phyloP scores from a whole-genome alignment of 2,329 filamentous ascomycete species.

The Acrodontium crateriforme region DNA sequence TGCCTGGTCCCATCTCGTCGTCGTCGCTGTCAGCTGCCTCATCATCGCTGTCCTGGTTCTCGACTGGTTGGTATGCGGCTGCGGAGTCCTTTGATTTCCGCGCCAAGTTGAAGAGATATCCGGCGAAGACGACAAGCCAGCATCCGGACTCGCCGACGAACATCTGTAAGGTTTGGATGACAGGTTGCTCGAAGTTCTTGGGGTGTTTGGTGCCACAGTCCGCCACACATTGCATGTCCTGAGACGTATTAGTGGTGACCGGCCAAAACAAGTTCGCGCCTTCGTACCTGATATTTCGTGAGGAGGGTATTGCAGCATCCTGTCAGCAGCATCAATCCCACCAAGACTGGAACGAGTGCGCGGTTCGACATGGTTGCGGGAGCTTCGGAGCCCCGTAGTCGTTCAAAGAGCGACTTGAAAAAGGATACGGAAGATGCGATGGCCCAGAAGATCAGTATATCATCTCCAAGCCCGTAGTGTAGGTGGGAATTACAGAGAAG shows the following conservation, averaged over 20 bases:
- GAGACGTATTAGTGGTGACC: constrained; percentile 7
- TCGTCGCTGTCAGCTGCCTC: constrained; percentile 21
- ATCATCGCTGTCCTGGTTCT: constrained; percentile 24
- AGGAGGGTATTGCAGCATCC: constrained; percentile 94
- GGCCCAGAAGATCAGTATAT: not conserved
- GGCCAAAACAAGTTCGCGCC: not conserved
- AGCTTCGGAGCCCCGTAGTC: no score
- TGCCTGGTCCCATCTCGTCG: constrained; percentile 32
- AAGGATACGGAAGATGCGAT: not conserved
- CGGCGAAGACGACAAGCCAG: constrained; percentile 73
- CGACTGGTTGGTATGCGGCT: constrained; percentile 17
- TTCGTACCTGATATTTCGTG: constrained; percentile 79
- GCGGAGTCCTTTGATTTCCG: constrained; percentile 10
- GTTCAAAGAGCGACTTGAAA: not conserved
- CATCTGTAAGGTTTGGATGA: constrained; percentile 94
- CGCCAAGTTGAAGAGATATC: constrained; percentile 45
- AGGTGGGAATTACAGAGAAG: no score
- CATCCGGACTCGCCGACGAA: constrained; percentile 93
- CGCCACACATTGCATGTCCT: constrained; percentile 94
- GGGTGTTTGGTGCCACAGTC: constrained; percentile 66
- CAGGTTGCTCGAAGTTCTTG: constrained; percentile 77
- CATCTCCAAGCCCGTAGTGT: not conserved
- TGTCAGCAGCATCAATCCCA: constrained; percentile 92
- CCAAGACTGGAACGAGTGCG: constrained; percentile 65
- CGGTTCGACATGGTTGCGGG: constrained; percentile 42